Evolutionary conservation across 164 flowering plant species (phyloP).

Genomic region (Dillenia turbinata): DNA sequence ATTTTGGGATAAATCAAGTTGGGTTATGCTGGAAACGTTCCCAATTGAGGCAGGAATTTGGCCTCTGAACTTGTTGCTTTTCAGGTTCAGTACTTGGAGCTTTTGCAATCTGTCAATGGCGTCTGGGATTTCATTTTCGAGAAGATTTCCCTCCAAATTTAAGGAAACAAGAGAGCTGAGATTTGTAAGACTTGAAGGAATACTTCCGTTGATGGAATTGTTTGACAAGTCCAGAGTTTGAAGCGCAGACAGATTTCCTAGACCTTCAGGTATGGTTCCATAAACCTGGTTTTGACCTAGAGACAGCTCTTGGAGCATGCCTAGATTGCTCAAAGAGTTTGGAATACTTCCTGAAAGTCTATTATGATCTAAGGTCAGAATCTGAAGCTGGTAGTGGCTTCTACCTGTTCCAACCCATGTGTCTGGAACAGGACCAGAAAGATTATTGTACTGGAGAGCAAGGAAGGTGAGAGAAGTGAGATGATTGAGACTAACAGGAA

Average conservation of each 20-base stretch:
- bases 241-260: constrained; percentile 45
- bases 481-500: constrained; percentile 50
- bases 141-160: constrained; percentile 44
- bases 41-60: constrained; percentile 50
- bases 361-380: constrained; percentile 57
- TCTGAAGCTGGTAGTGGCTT: constrained; percentile 31
- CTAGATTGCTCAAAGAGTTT: constrained; percentile 37
- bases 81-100: constrained; percentile 45
- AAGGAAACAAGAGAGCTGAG: constrained; percentile 39
- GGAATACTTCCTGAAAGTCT: constrained; percentile 53
- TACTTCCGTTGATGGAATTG: constrained; percentile 55
- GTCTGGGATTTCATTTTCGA: constrained; percentile 41
- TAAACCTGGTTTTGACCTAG: constrained; percentile 47
- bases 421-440: constrained; percentile 73
- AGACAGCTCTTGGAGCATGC: constrained; percentile 43
- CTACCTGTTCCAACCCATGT: constrained; percentile 38
- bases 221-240: constrained; percentile 51
- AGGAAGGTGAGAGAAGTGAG: constrained; percentile 56
- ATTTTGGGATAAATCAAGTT: constrained; percentile 63
- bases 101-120: constrained; percentile 30
- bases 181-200: constrained; percentile 41
- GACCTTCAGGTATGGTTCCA: constrained; percentile 55
- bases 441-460: constrained; percentile 67
- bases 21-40: constrained; percentile 41
- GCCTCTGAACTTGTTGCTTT: constrained; percentile 45